These are phyloP conservation scores for Gyrodon lividus DNA, from an alignment of 768 basidiomycete genomes.

Conservation along the genomic window DNA sequence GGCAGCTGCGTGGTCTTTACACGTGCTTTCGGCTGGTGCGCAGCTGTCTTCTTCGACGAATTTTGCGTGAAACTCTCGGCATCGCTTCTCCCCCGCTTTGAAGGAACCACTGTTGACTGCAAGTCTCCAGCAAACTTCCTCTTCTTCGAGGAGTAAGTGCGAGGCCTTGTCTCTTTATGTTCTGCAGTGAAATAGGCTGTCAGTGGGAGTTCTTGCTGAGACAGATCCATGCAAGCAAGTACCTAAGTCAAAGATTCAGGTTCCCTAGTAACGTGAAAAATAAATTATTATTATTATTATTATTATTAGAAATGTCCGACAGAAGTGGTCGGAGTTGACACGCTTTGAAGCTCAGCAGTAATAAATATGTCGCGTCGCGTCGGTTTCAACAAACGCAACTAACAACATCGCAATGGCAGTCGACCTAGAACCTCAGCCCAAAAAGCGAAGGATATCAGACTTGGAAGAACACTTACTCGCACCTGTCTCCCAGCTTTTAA, in stretches of 20 bases:
- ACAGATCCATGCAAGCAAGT: constrained; percentile 27
- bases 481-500: constrained; percentile 56
- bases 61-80: neutral
- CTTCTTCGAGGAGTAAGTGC: constrained; percentile 1
- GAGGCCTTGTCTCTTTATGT: constrained; percentile 11
- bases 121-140: neutral
- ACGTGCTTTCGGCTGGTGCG: constrained; percentile 4
- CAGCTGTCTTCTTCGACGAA: neutral
- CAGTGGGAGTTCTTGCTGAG: constrained; percentile 33
- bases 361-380: constrained; percentile 21
- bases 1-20: constrained; percentile 16
- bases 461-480: constrained; percentile 30
- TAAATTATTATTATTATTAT: too few species aligned
- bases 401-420: constrained; percentile 8
- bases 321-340: constrained; percentile 37
- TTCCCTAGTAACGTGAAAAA: too few species aligned
- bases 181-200: constrained; percentile 26
- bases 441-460: constrained; percentile 63
- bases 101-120: constrained; percentile 6
- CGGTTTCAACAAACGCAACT: neutral
- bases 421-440: constrained; percentile 39
- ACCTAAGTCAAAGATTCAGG: too few species aligned
- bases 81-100: constrained; percentile 21
- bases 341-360: constrained; percentile 34
- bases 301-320: too few species aligned